These are phyloP conservation scores for Sporothrix curviconia DNA, from an alignment of 2,329 filamentous ascomycete genomes.

Conservation along the genomic window DNA sequence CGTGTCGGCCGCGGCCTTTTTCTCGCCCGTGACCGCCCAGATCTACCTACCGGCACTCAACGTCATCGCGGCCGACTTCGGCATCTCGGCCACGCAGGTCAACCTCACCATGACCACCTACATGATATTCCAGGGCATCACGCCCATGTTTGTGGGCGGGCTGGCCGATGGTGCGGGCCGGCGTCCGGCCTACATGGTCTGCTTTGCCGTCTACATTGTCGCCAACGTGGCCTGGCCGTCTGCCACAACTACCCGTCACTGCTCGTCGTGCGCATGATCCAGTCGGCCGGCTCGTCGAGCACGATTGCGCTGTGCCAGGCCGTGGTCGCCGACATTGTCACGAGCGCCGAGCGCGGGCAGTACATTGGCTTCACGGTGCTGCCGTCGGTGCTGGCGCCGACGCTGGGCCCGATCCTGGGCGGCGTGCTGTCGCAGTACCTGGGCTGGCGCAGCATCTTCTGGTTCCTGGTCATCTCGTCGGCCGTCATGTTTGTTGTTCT, in stretches of 20 bases:
- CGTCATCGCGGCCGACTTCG: slow-evolving; percentile 36
- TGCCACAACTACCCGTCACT: slow-evolving; percentile 44
- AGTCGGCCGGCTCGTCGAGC: slow-evolving; percentile 51
- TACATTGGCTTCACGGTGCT: slow-evolving; percentile 49
- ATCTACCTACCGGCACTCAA: slow-evolving; percentile 51
- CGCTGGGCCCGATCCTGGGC: slow-evolving; percentile 51
- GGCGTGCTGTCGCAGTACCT: slow-evolving; percentile 50
- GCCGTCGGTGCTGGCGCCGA: slow-evolving; percentile 42
- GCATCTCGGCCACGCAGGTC: slow-evolving; percentile 34
- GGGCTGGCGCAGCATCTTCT: slow-evolving; percentile 56
- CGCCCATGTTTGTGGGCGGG: slow-evolving; percentile 49
- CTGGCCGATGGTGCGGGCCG: slow-evolving; percentile 48
- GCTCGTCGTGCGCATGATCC: slow-evolving; percentile 47
- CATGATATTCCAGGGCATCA: slow-evolving; percentile 55
- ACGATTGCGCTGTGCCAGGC: slow-evolving; percentile 52
- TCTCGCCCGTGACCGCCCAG: slow-evolving; percentile 40
- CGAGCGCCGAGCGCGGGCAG: slow-evolving; percentile 53
- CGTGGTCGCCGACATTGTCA: slow-evolving; percentile 58
- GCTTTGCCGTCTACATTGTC: slow-evolving; percentile 45
- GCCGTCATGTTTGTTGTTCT: slow-evolving; percentile 37
- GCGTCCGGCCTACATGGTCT: slow-evolving; percentile 46
- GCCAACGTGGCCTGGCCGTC: slow-evolving; percentile 49
- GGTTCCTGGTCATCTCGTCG: slow-evolving; percentile 49
- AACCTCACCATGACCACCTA: slow-evolving; percentile 49
- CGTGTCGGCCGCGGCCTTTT: slow-evolving; percentile 33